These are phyloP conservation scores for Lasiodiplodia sp. DNA, from an alignment of 2,329 filamentous ascomycete species.

Conservation along the genomic window DNA sequence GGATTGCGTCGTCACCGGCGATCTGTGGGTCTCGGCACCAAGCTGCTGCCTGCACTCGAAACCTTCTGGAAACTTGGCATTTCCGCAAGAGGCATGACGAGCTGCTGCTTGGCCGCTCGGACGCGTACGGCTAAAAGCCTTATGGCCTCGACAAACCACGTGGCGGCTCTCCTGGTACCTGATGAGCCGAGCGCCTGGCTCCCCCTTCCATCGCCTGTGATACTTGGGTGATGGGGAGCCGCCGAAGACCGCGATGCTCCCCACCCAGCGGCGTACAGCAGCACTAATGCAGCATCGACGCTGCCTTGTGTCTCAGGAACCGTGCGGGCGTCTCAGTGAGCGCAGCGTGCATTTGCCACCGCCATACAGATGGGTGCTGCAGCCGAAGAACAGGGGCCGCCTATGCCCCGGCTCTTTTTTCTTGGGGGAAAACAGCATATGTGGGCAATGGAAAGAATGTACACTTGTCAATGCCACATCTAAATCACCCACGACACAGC, in stretches of 20 bases:
- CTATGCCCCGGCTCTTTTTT: too few species aligned
- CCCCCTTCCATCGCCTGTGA: too few species aligned
- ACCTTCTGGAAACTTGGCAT: slow-evolving; percentile 4
- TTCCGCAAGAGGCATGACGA: slow-evolving; percentile 5
- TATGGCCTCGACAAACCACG: too few species aligned
- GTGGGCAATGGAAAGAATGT: too few species aligned
- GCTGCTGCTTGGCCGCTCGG: neutral
- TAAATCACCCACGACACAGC: too few species aligned
- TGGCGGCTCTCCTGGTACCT: neutral
- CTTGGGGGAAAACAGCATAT: too few species aligned
- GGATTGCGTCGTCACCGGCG: neutral
- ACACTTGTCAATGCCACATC: too few species aligned
- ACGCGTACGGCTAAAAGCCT: too few species aligned
- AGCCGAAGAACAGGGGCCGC: too few species aligned
- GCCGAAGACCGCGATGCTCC: neutral
- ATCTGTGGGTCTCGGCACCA: slow-evolving; percentile 15
- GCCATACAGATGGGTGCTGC: neutral
- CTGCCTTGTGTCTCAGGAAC: slow-evolving; percentile 23
- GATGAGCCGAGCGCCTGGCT: too few species aligned
- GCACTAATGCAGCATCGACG: neutral
- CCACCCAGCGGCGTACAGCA: neutral
- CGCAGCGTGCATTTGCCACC: slow-evolving; percentile 20
- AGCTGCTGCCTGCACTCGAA: slow-evolving; percentile 11
- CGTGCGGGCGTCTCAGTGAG: slow-evolving; percentile 1
- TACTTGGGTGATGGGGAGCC: neutral